A percentile compares a stretch with the other conserved stretches of the same genome.
Evolutionary conservation across 352 stramenopile genomes (phyloP).

Genomic region (Stramenopiles sp.): DNA sequence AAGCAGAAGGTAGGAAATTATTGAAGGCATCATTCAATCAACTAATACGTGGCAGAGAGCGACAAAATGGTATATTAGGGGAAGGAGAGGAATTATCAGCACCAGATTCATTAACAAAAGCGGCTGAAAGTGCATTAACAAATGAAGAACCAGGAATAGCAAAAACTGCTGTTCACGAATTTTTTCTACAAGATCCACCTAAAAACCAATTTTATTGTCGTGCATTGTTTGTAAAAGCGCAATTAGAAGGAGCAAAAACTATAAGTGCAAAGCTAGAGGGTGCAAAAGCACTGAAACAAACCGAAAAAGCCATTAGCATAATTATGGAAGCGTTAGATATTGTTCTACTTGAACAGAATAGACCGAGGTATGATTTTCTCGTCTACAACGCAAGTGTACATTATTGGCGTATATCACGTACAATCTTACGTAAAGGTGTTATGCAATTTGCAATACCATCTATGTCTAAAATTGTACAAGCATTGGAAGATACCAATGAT

Average conservation of each 20-base stretch:
- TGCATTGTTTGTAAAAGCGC: constrained; percentile 47
- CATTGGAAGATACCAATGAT: constrained; percentile 40
- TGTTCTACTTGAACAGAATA: constrained; percentile 32
- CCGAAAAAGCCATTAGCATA: constrained; percentile 38
- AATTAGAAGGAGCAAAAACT: constrained; percentile 20
- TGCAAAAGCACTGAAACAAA: constrained; percentile 26
- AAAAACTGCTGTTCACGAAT: background rate
- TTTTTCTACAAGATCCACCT: background rate
- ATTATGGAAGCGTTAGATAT: constrained; percentile 46
- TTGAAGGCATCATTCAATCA: background rate
- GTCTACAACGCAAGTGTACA: constrained; percentile 66
- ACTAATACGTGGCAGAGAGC: background rate
- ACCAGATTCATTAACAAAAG: background rate
- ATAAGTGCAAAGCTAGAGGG: constrained; percentile 23
- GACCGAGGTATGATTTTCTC: constrained; percentile 57
- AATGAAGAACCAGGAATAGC: background rate
- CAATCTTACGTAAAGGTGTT: constrained; percentile 48
- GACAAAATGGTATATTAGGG: background rate
- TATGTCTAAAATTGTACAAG: constrained; percentile 37
- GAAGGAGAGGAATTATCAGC: background rate
- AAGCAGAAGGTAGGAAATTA: background rate
- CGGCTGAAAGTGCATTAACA: background rate
- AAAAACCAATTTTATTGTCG: constrained; percentile 51
- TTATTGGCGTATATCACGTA: constrained; percentile 53
- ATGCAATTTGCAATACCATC: constrained; percentile 46